Evolutionary conservation across 768 basidiomycete species (phyloP).

Genomic region (Pleurotus cornucopiae): DNA sequence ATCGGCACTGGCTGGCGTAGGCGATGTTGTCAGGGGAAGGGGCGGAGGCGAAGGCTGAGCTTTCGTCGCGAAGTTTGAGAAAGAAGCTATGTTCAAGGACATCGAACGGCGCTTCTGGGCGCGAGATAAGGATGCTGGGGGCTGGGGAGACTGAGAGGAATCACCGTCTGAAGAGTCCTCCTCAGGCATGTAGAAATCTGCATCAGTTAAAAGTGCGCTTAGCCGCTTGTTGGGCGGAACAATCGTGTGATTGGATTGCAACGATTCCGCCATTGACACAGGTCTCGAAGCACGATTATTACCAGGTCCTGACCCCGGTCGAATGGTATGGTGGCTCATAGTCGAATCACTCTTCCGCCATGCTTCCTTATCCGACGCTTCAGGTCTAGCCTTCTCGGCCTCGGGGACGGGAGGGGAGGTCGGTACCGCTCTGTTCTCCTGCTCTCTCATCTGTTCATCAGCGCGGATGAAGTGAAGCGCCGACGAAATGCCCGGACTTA

Average conservation of each 20-base stretch:
- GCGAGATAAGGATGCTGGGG: slow-evolving; percentile 43
- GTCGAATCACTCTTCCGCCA: slow-evolving; percentile 84
- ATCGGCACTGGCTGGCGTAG: slow-evolving; percentile 15
- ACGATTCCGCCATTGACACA: slow-evolving; percentile 73
- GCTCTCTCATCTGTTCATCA: slow-evolving; percentile 28
- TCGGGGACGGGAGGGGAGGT: background rate
- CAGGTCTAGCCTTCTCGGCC: slow-evolving; percentile 16
- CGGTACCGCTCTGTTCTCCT: slow-evolving; percentile 9
- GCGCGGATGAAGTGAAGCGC: slow-evolving; percentile 52
- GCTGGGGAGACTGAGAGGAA: slow-evolving; percentile 13
- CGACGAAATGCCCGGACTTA: slow-evolving; percentile 54
- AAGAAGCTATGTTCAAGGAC: slow-evolving; percentile 51
- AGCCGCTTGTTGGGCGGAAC: slow-evolving; percentile 63
- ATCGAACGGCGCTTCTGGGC: slow-evolving; percentile 58
- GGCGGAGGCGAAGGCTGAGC: slow-evolving; percentile 18
- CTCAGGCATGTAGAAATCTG: slow-evolving; percentile 63
- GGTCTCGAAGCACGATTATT: slow-evolving; percentile 56
- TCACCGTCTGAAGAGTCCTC: slow-evolving; percentile 37
- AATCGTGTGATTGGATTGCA: slow-evolving; percentile 70
- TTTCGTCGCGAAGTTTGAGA: slow-evolving; percentile 16
- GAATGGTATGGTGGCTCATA: slow-evolving; percentile 71
- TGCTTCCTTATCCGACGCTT: slow-evolving; percentile 47
- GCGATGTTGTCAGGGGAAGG: slow-evolving; percentile 19
- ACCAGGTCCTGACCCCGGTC: slow-evolving; percentile 42
- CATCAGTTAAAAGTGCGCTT: slow-evolving; percentile 64